Conservation (phyloP, 106 monocot species). For the Dendrobium officinale region DNA sequence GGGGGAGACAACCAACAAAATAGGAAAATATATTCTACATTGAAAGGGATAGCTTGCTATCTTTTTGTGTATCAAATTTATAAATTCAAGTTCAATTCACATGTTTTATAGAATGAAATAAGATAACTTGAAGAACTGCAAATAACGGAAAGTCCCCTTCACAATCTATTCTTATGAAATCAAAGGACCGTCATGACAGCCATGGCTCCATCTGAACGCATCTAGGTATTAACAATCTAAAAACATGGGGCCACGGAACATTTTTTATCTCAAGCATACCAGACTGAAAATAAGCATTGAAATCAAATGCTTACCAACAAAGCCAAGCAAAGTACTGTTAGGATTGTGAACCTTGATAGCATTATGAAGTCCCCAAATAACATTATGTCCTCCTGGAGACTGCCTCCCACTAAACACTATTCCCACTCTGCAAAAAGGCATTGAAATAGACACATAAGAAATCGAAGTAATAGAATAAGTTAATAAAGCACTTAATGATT, state of each 20-base stretch:
- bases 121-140: not conserved
- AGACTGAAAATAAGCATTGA: not conserved
- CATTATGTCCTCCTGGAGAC: constrained; percentile 98
- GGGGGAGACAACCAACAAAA: not conserved
- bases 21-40: not conserved
- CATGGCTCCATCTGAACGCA: not conserved
- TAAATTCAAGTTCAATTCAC: not conserved
- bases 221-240: too few relatives aligned
- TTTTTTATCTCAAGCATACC: not conserved
- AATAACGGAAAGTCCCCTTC: not conserved
- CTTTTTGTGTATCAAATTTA: not conserved
- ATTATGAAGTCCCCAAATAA: constrained; percentile 82
- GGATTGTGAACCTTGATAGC: constrained; percentile 78
- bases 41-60: not conserved
- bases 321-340: constrained; percentile 72
- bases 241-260: too few relatives aligned
- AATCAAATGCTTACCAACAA: constrained; percentile 56
- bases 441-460: not conserved
- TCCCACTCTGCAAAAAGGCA: constrained; percentile 66
- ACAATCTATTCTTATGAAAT: not conserved
- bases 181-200: not conserved
- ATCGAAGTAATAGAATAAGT: not conserved
- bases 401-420: constrained; percentile 90
- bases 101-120: not conserved
- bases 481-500: not conserved